These are phyloP conservation scores for Scheffersomyces lignosus DNA, from an alignment of 805 yeast species.

Conservation along the genomic window DNA sequence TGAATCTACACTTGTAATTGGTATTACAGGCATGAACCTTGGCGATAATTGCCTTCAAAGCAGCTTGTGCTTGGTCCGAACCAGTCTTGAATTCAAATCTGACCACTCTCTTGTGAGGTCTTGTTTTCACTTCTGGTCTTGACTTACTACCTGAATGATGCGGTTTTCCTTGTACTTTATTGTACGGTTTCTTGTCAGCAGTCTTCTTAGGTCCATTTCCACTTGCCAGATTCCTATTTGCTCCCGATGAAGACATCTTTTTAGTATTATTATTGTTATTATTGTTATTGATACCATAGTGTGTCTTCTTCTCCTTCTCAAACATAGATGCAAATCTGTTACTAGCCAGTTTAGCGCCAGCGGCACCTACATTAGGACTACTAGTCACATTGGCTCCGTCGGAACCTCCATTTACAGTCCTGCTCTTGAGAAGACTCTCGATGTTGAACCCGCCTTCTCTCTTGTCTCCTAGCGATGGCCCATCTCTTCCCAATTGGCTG, in stretches of 20 bases:
- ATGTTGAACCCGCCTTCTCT: background rate
- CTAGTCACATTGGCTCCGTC: no score
- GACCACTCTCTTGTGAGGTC: slow-evolving; percentile 5
- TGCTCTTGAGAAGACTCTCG: background rate
- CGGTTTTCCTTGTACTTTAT: no score
- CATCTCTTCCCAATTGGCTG: background rate
- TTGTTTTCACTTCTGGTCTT: background rate
- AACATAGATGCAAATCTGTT: slow-evolving; percentile 7
- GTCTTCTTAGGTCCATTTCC: background rate
- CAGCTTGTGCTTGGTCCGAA: slow-evolving; percentile 21
- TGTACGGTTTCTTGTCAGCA: background rate
- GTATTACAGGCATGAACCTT: slow-evolving; percentile 15
- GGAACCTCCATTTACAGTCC: no score
- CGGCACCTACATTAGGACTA: no score
- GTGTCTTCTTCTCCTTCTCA: background rate
- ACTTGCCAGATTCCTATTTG: no score
- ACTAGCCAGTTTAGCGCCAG: slow-evolving; percentile 1
- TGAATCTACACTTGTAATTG: slow-evolving; percentile 24
- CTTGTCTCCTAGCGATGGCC: background rate
- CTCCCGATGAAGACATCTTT: no score
- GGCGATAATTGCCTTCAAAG: slow-evolving; percentile 19
- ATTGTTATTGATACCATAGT: background rate
- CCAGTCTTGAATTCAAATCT: slow-evolving; percentile 20
- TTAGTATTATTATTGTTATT: background rate
- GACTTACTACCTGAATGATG: background rate